Conservation (phyloP, 2,329 filamentous ascomycete species). For the Colletotrichum acutatum region DNA sequence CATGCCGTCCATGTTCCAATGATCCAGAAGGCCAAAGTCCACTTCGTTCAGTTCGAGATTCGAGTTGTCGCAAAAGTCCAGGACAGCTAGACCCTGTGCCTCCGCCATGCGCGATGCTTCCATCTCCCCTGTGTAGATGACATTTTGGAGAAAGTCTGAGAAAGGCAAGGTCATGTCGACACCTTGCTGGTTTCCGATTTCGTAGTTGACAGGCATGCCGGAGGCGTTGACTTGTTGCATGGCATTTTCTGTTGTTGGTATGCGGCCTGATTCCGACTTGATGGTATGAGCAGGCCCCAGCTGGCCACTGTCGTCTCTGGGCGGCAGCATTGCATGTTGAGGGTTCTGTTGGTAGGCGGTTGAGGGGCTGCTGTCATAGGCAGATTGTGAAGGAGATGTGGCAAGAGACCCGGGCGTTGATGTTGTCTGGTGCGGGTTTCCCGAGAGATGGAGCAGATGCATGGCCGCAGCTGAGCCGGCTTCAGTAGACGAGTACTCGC, state of each 20-base stretch:
- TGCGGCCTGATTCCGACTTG: conserved; percentile 47
- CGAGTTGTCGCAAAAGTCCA: conserved; percentile 62
- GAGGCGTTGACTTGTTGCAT: conserved; percentile 42
- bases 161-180: conserved; percentile 50
- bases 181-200: conserved; percentile 20
- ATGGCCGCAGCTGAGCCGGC: conserved; percentile 53
- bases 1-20: conserved; percentile 57
- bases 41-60: conserved; percentile 63
- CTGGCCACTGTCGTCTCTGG: conserved; percentile 41
- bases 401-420: conserved; percentile 34
- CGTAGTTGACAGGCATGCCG: conserved; percentile 21
- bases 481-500: conserved; percentile 53
- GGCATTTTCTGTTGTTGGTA: conserved; percentile 48
- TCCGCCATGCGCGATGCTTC: conserved; percentile 47
- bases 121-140: conserved; percentile 59
- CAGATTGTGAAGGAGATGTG: conserved; percentile 38
- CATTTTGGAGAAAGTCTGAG: conserved; percentile 61
- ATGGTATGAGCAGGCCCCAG: conserved; percentile 40
- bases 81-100: conserved; percentile 54
- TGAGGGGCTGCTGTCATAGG: conserved; percentile 36
- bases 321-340: conserved; percentile 33
- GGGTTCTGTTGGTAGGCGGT: conserved; percentile 38
- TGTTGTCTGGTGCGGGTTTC: conserved; percentile 43
- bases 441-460: conserved; percentile 56
- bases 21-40: conserved; percentile 62